Base-by-base conservation (phyloP, 352 stramenopile genomes). In the Halophytophthora batemanensis region DNA sequence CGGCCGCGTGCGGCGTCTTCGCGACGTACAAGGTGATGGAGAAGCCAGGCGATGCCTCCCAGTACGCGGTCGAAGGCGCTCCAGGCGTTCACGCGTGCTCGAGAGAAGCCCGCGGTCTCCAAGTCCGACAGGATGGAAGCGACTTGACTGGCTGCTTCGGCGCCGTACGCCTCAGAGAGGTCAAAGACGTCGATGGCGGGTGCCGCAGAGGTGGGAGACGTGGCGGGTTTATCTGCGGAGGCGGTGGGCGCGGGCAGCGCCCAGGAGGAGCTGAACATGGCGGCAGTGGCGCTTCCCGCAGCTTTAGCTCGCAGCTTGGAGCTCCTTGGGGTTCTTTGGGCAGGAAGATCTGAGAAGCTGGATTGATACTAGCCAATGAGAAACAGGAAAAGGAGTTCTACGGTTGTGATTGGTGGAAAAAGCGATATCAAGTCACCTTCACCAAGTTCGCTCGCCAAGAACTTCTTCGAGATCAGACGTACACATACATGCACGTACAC, bases 31-130 rank as follows among this genome's bases (percentile, higher is more conserved):
- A 85, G 43, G 8, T 63, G 74, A 56, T 90, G 75, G 25, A 91
- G 61, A 35, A 86, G 55, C 77, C 81, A 91, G 38, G 56, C 46
- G 21, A 85, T 36, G 14, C 76, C 81, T 17, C 75, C 66, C 14
- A 91, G 42, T 0, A 89, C 59, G 51, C 80, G 74, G 34, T 88
- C 80, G 48, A 87, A 90, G 12, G 73, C 75, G 50, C 61, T 76
- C 55, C 71, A 86, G 3, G 63, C 47, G 11, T 55, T 70, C n/a
- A 60, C 50, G 13, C 47, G 52, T 14, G 74, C 67, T 46, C 86
- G 86, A 31, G 49, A 39, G 45, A 85, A 87, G 2, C 78, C 78
- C 8, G 55, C 59, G 22, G 15, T 17, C 29, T 69, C 64, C 1
- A 89, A 64, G 31, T 49, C 6, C 8, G 45, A 31, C 35, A 89